A percentile compares a stretch with the other conserved stretches of the same genome.
These are phyloP conservation scores for Rhytidiadelphus loreus DNA, from an alignment of 225 moss, liverwort and hornwort genomes.

Conservation along the genomic window DNA sequence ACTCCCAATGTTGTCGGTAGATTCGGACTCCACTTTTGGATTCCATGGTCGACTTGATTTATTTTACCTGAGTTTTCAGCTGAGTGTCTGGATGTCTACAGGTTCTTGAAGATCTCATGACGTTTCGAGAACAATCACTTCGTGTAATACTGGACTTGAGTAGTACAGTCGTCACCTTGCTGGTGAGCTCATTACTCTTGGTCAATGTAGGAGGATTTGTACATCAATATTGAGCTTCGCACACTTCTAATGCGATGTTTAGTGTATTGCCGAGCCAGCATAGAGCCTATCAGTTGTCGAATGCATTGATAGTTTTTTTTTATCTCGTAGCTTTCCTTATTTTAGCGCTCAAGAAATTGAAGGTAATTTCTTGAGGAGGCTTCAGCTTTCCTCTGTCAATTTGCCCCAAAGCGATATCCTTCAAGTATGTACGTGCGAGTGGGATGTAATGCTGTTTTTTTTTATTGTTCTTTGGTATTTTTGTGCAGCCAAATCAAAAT, in stretches of 20 bases:
- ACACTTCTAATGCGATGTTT: not conserved
- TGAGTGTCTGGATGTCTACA: conserved; percentile 1
- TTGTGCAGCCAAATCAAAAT: conserved; percentile 89
- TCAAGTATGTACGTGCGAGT: not conserved
- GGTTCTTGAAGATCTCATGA: conserved; percentile 96
- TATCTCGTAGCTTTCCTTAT: not conserved
- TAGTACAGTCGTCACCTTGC: conserved; percentile 87
- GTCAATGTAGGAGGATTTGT: not conserved
- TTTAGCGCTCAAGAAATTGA: not conserved
- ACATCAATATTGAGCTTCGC: not conserved
- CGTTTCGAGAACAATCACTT: conserved; percentile 95
- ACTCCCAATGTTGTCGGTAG: not conserved
- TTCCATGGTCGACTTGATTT: not conserved
- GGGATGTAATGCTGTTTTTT: not conserved
- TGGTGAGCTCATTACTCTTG: conserved; percentile 22
- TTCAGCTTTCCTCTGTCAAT: not conserved
- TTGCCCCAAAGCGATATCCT: not conserved
- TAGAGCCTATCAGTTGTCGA: not conserved
- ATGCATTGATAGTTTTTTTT: not conserved
- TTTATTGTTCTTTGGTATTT: not conserved
- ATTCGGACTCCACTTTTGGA: not conserved
- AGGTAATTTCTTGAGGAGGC: not conserved
- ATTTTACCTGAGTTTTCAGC: not conserved
- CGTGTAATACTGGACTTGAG: conserved; percentile 91
- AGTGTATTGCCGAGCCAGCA: not conserved